These are phyloP conservation scores for Erythrobasidium yunnanense DNA, from an alignment of 768 basidiomycete species.

Conservation along the genomic window DNA sequence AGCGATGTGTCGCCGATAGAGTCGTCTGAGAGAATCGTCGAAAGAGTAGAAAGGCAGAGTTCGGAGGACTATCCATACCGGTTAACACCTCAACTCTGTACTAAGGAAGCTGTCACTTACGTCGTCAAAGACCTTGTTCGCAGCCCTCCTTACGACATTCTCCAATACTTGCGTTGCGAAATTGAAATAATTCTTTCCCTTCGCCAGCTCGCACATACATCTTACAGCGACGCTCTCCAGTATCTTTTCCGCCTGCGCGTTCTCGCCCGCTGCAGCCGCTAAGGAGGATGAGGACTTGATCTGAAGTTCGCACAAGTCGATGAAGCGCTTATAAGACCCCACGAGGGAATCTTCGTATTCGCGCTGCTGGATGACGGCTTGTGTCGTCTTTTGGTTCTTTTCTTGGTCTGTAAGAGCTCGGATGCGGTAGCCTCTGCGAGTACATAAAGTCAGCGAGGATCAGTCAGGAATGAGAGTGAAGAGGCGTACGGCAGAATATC, in stretches of 20 bases:
- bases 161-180: constrained; percentile 86
- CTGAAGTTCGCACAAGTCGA: constrained; percentile 72
- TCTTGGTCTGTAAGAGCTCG: constrained; percentile 80
- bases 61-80: constrained; percentile 57
- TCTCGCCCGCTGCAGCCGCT: background rate
- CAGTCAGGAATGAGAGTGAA: background rate
- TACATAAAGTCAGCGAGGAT: background rate
- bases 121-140: constrained; percentile 77
- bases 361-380: constrained; percentile 74
- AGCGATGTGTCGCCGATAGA: constrained; percentile 68
- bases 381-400: constrained; percentile 83
- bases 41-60: constrained; percentile 67
- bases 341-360: constrained; percentile 96
- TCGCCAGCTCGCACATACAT: constrained; percentile 75
- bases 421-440: constrained; percentile 65
- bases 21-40: constrained; percentile 72
- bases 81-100: constrained; percentile 1
- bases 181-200: constrained; percentile 87
- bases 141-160: constrained; percentile 67
- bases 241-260: constrained; percentile 49
- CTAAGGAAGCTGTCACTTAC: constrained; percentile 46
- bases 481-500: constrained; percentile 65
- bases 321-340: constrained; percentile 72
- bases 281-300: constrained; percentile 57
- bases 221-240: constrained; percentile 58